A percentile compares a stretch with the other conserved stretches of the same genome.
These are phyloP conservation scores for Aspergillus conjunctus DNA, from an alignment of 495 filamentous ascomycete genomes.

Conservation along the genomic window DNA sequence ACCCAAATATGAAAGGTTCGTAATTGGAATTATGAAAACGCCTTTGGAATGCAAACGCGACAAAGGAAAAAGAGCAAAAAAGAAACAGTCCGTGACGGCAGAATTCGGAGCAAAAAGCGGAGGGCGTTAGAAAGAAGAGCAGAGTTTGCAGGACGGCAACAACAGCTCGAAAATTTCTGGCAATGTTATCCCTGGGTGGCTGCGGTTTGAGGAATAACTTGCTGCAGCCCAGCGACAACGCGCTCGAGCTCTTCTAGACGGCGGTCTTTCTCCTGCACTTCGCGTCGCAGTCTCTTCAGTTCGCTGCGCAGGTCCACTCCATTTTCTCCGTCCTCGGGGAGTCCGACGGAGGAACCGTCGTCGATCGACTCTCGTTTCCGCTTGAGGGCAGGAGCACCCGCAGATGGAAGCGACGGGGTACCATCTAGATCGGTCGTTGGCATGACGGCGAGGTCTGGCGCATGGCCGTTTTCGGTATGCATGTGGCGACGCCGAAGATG, in stretches of 20 bases:
- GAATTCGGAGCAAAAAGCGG: constrained; percentile 7
- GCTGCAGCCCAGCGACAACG: constrained; percentile 47
- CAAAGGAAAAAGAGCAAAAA: constrained; percentile 8
- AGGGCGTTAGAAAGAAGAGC: constrained; percentile 5
- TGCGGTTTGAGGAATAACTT: constrained; percentile 42
- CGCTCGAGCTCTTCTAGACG: constrained; percentile 49
- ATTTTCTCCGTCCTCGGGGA: constrained; percentile 42
- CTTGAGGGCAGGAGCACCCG: constrained; percentile 35
- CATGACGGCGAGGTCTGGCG: constrained; percentile 40
- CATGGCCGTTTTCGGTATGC: constrained; percentile 49
- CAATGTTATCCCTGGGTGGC: constrained; percentile 21
- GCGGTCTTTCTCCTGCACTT: constrained; percentile 56
- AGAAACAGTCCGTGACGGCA: background rate
- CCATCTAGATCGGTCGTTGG: constrained; percentile 34
- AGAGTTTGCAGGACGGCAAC: background rate
- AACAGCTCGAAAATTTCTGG: constrained; percentile 6
- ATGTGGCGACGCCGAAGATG: constrained; percentile 84
- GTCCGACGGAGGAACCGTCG: constrained; percentile 28
- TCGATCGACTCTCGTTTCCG: constrained; percentile 50
- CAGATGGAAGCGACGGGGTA: constrained; percentile 26
- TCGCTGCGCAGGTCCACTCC: constrained; percentile 57
- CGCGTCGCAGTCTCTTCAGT: constrained; percentile 56
- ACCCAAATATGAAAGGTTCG: constrained; percentile 18
- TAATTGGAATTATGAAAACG: constrained; percentile 25
- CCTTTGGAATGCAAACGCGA: constrained; percentile 30